Percentiles rank a stretch among this genome's conserved stretches.
Conservation (phyloP, 78 protist genomes). For the Dictyostelium purpureum region DNA sequence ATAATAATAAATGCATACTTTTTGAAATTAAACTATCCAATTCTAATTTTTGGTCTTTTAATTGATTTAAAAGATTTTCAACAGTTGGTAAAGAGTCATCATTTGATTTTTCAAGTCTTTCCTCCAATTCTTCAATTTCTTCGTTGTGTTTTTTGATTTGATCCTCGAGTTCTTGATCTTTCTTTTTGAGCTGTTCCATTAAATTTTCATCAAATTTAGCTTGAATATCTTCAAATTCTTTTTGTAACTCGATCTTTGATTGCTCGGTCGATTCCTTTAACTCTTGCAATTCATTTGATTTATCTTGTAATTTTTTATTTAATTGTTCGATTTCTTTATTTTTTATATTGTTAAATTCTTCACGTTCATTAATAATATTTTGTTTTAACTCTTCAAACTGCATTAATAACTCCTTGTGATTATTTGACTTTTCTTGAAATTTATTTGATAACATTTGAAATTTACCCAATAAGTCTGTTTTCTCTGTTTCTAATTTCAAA, state of each 20-base stretch:
- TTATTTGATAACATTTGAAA: not conserved
- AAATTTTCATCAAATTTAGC: not conserved
- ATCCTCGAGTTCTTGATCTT: slow-evolving; percentile 19
- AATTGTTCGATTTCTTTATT: slow-evolving; percentile 2
- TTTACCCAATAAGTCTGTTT: not conserved
- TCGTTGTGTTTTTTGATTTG: slow-evolving; percentile 4
- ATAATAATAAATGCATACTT: not conserved
- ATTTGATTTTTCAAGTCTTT: not conserved
- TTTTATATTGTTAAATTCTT: not conserved
- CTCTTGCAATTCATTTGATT: not conserved
- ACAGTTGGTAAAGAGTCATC: not conserved
- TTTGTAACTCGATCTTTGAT: not conserved
- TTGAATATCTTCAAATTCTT: not conserved
- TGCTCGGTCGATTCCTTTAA: not conserved
- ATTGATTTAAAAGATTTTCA: not conserved
- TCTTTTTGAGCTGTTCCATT: not conserved
- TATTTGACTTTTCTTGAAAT: not conserved
- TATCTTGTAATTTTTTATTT: not conserved
- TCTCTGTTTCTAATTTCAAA: not conserved
- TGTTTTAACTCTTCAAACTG: not conserved
- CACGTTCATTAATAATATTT: not conserved
- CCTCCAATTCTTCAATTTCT: slow-evolving; percentile 14
- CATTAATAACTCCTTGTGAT: not conserved
- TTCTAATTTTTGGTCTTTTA: not conserved
- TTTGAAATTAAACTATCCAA: not conserved